phyloP scores from a whole-genome alignment of 2,329 filamentous ascomycete species.

The Metarhizium anisopliae region DNA sequence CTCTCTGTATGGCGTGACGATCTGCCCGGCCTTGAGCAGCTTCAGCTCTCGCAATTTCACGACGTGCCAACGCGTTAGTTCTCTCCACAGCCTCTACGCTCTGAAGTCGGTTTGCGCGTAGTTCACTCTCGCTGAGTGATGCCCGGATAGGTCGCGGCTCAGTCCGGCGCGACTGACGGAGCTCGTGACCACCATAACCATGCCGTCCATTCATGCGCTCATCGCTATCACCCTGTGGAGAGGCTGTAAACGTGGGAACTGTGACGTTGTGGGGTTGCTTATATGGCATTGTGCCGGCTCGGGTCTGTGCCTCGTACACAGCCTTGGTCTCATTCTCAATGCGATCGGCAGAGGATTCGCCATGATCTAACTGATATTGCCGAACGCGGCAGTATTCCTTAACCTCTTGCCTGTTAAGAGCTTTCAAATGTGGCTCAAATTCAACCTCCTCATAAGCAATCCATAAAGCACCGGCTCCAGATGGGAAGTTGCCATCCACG shows the following conservation, averaged over 20 bases:
- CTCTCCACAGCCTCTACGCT: slow-evolving; percentile 31
- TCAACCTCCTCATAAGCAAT: slow-evolving; percentile 53
- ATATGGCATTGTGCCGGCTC: slow-evolving; percentile 25
- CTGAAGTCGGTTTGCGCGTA: slow-evolving; percentile 12
- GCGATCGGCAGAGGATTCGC: slow-evolving; percentile 39
- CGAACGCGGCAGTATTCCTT: slow-evolving; percentile 57
- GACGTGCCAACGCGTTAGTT: slow-evolving; percentile 38
- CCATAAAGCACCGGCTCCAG: slow-evolving; percentile 52
- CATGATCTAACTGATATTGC: slow-evolving; percentile 46
- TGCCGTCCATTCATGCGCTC: slow-evolving; percentile 7
- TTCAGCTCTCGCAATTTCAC: slow-evolving; percentile 44
- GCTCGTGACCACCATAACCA: slow-evolving; percentile 26
- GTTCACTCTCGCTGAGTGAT: slow-evolving; percentile 13
- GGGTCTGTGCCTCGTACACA: slow-evolving; percentile 39
- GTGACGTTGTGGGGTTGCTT: slow-evolving; percentile 13
- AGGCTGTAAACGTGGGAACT: slow-evolving; percentile 13
- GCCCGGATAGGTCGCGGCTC: slow-evolving; percentile 23
- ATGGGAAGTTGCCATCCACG: slow-evolving; percentile 51
- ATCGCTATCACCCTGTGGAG: slow-evolving; percentile 12
- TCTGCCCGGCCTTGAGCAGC: slow-evolving; percentile 42
- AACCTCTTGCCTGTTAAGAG: slow-evolving; percentile 43
- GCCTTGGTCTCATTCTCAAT: slow-evolving; percentile 42
- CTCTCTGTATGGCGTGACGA: slow-evolving; percentile 33
- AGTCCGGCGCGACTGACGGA: slow-evolving; percentile 34
- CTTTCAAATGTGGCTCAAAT: slow-evolving; percentile 46